These are phyloP conservation scores for Alternaria infectoria DNA, from an alignment of 2,329 filamentous ascomycete genomes.

Conservation along the genomic window DNA sequence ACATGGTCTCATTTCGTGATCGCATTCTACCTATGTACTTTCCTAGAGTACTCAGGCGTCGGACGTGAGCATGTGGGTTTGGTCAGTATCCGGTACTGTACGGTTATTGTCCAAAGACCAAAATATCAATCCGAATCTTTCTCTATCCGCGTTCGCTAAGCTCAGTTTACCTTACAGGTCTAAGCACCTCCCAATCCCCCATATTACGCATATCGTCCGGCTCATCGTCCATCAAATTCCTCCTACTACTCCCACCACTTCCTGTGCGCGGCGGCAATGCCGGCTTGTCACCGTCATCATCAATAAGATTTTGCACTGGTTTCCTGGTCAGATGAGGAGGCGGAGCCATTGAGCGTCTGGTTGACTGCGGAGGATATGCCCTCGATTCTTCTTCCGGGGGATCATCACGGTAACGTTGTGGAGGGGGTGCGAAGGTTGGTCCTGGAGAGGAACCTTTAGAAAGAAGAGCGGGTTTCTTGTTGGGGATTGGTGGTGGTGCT, in stretches of 20 bases:
- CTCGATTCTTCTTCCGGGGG: slow-evolving; percentile 5
- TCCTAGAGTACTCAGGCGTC: not conserved
- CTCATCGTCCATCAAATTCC: slow-evolving; percentile 46
- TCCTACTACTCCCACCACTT: slow-evolving; percentile 28
- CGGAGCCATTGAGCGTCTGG: slow-evolving; percentile 36
- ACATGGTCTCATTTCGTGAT: not conserved
- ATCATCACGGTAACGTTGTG: slow-evolving; percentile 34
- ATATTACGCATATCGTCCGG: slow-evolving; percentile 41
- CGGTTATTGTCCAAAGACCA: not conserved
- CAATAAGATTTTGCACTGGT: slow-evolving; percentile 27
- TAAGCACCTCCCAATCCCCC: slow-evolving; percentile 50
- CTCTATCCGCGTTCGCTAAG: not conserved
- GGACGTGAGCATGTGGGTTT: not conserved
- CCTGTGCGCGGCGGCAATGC: slow-evolving; percentile 43
- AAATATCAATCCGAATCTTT: not conserved
- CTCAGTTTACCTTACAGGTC: slow-evolving; percentile 21
- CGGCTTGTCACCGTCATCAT: slow-evolving; percentile 31
- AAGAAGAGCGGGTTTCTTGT: slow-evolving; percentile 42
- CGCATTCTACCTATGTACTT: not conserved
- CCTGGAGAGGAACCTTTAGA: slow-evolving; percentile 15
- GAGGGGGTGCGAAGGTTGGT: slow-evolving; percentile 12
- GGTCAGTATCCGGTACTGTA: not conserved
- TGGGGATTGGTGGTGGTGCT: slow-evolving; percentile 41
- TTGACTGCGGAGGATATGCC: slow-evolving; percentile 24
- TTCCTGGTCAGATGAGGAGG: slow-evolving; percentile 19